Evolutionary conservation across 2,329 filamentous ascomycete species (phyloP).

Genomic region (Exophiala mesophila): DNA sequence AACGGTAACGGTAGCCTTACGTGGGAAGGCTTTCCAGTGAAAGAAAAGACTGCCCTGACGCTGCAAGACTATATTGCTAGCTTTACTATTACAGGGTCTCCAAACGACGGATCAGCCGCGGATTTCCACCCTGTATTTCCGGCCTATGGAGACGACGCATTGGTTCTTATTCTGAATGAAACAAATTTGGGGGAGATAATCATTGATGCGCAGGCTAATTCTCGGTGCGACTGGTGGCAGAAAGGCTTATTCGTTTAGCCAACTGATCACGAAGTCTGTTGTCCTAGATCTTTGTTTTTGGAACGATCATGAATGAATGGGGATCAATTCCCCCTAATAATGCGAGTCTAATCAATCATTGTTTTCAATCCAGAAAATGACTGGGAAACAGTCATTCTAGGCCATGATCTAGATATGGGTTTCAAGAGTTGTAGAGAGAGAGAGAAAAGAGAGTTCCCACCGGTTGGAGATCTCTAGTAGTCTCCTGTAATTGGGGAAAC

Average conservation of each 20-base stretch:
- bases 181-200: conserved; percentile 36
- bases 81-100: conserved; percentile 32
- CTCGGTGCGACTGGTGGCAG: conserved; percentile 52
- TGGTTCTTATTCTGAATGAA: conserved; percentile 41
- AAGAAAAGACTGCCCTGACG: conserved; percentile 30
- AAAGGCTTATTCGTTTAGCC: conserved; percentile 41
- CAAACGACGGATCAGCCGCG: conserved; percentile 20
- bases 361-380: too few relatives aligned
- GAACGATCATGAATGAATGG: too few relatives aligned
- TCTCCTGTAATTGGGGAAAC: too few relatives aligned
- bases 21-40: conserved; percentile 29
- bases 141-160: conserved; percentile 43
- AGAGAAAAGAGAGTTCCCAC: too few relatives aligned
- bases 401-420: too few relatives aligned
- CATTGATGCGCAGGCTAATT: conserved; percentile 44
- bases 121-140: conserved; percentile 36
- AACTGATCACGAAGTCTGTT: too few relatives aligned
- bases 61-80: conserved; percentile 37
- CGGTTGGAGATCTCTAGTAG: too few relatives aligned
- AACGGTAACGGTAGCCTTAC: conserved; percentile 33
- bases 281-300: too few relatives aligned
- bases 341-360: too few relatives aligned
- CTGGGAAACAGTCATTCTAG: too few relatives aligned
- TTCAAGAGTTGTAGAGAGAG: too few relatives aligned
- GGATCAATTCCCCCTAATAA: too few relatives aligned